Percentiles rank a stretch among this genome's conserved stretches.
Evolutionary conservation across 495 filamentous ascomycete species (phyloP).

Genomic region (Opeltia flavorubescens): DNA sequence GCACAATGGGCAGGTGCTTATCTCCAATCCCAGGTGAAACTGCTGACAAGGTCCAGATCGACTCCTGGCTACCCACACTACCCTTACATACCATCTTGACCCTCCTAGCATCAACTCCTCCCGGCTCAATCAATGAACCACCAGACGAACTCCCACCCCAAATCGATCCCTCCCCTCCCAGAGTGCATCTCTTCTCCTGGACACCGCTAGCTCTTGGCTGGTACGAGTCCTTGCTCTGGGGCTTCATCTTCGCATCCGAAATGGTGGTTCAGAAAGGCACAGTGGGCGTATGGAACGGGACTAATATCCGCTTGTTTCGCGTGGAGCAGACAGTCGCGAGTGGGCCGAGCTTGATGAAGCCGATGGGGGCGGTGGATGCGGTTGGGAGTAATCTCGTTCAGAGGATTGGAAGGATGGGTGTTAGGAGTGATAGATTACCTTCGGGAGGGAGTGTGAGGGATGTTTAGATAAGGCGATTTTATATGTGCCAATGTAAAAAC

Average conservation of each 20-base stretch:
- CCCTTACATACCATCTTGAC: conserved; percentile 84
- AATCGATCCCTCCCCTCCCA: conserved; percentile 64
- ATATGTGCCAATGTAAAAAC: too few species aligned
- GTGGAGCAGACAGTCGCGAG: conserved; percentile 73
- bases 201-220: conserved; percentile 82
- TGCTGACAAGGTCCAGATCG: conserved; percentile 45
- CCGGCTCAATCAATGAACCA: conserved; percentile 22
- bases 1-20: conserved; percentile 46
- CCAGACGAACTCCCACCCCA: conserved; percentile 33
- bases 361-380: conserved; percentile 86
- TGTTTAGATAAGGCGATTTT: too few species aligned
- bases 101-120: conserved; percentile 46
- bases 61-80: conserved; percentile 83
- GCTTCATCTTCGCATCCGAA: conserved; percentile 85
- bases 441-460: neutral
- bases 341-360: conserved; percentile 68
- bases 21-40: conserved; percentile 8
- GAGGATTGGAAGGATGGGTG: conserved; percentile 65
- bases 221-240: conserved; percentile 93
- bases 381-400: conserved; percentile 86
- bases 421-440: conserved; percentile 22
- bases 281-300: conserved; percentile 93
- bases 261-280: conserved; percentile 73
- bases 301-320: conserved; percentile 70
- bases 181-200: conserved; percentile 91